phyloP scores from a whole-genome alignment of 1,139 yeast genomes.

The Yamadazyma sp. region DNA sequence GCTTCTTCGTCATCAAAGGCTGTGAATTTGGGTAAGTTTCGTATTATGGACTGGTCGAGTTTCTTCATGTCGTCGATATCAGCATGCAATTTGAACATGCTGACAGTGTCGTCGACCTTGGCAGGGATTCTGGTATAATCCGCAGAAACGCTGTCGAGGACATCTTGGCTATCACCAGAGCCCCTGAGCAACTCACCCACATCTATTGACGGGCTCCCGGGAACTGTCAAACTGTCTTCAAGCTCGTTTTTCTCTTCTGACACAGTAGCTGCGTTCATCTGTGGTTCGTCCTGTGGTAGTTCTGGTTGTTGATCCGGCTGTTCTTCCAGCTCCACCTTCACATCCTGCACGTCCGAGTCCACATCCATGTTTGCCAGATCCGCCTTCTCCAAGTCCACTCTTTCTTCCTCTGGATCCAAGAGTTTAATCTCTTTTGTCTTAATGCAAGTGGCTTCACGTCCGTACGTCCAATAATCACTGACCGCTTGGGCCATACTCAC shows the following conservation, averaged over 20 bases:
- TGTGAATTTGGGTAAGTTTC: slow-evolving; percentile 53
- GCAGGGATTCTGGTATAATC: slow-evolving; percentile 7
- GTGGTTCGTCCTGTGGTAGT: too few relatives aligned
- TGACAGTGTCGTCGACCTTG: slow-evolving; percentile 14
- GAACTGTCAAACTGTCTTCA: slow-evolving; percentile 8
- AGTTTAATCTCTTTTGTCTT: slow-evolving; percentile 26
- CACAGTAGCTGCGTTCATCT: too few relatives aligned
- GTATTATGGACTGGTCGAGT: slow-evolving; percentile 54
- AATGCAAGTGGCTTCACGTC: slow-evolving; percentile 62
- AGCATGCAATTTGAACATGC: slow-evolving; percentile 61
- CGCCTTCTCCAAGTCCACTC: slow-evolving; percentile 1
- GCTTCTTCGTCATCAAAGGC: slow-evolving; percentile 45
- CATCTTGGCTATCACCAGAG: slow-evolving; percentile 8
- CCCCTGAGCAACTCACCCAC: slow-evolving; percentile 11
- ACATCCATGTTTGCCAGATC: slow-evolving; percentile 8
- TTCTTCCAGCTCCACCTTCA: slow-evolving; percentile 9
- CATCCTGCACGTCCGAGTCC: too few relatives aligned
- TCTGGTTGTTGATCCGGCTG: slow-evolving; percentile 6
- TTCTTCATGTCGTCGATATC: slow-evolving; percentile 52
- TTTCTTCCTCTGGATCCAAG: slow-evolving; percentile 11
- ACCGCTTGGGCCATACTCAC: slow-evolving; percentile 70
- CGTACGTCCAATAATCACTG: slow-evolving; percentile 74
- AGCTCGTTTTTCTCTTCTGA: slow-evolving; percentile 4
- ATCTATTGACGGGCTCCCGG: slow-evolving; percentile 14
- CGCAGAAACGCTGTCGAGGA: background rate